These are phyloP conservation scores for Melaleuca alternifolia DNA, from an alignment of 345 rosid species.

Conservation along the genomic window DNA sequence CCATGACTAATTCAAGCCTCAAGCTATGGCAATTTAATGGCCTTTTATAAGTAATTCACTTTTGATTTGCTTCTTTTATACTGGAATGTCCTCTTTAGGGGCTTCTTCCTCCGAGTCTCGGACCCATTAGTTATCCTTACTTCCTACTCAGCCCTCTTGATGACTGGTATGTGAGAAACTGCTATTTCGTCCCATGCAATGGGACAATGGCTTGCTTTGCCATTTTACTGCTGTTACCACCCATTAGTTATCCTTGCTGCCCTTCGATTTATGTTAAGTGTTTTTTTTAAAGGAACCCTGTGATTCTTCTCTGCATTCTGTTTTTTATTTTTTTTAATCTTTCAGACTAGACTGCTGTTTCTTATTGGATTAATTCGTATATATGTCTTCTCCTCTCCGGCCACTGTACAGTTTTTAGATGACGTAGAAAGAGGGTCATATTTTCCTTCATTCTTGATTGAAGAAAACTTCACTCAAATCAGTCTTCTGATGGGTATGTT, in stretches of 20 bases:
- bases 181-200: background rate
- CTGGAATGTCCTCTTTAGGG: background rate
- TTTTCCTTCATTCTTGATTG: background rate
- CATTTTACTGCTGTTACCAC: background rate
- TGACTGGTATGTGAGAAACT: background rate
- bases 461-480: background rate
- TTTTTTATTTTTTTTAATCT: background rate
- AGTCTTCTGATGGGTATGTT: background rate
- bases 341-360: background rate
- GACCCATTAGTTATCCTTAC: background rate
- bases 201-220: background rate
- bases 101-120: background rate
- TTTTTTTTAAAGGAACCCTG: background rate
- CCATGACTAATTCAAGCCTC: background rate
- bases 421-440: background rate
- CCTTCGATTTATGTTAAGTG: background rate
- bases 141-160: background rate
- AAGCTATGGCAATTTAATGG: background rate
- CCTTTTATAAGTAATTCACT: background rate
- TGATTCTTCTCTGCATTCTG: background rate
- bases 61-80: background rate
- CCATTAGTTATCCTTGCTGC: background rate
- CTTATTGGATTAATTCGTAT: background rate
- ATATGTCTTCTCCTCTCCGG: background rate
- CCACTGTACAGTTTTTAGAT: background rate